Conservation (phyloP, 2,329 filamentous ascomycete genomes). For the Fusarium nisikadoi region DNA sequence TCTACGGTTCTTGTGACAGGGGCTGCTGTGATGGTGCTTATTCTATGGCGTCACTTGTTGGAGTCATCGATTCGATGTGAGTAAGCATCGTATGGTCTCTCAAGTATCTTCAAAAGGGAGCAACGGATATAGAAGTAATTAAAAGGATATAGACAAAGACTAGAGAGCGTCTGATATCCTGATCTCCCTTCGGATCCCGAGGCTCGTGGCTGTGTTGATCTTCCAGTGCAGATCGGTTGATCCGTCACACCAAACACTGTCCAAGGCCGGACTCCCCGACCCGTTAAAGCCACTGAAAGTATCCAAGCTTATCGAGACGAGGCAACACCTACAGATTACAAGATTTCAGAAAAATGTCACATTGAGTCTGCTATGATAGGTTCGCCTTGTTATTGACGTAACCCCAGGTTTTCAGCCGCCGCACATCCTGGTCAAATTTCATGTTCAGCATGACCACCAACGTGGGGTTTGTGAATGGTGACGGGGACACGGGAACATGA, state of each 20-base stretch:
- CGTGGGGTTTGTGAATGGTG: not conserved
- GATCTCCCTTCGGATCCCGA: not conserved
- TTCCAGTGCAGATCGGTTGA: not conserved
- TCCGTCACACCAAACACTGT: not conserved
- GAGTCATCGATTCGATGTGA: slow-evolving; percentile 12
- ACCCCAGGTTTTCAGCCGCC: not conserved
- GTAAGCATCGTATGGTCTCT: slow-evolving; percentile 10
- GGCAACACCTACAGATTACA: not conserved
- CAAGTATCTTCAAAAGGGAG: not conserved
- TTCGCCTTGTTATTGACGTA: not conserved
- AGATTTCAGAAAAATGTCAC: not conserved
- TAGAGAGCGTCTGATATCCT: not conserved
- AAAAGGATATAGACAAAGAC: too few relatives aligned
- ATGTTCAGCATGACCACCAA: not conserved
- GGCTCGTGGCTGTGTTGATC: not conserved
- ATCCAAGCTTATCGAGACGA: not conserved
- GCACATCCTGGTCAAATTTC: not conserved
- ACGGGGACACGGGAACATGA: not conserved
- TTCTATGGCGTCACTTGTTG: slow-evolving; percentile 25
- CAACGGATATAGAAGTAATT: too few relatives aligned
- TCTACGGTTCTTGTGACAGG: slow-evolving; percentile 24
- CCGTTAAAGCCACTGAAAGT: not conserved
- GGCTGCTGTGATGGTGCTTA: not conserved
- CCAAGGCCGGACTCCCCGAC: slow-evolving; percentile 2
- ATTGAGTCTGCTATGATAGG: not conserved